Evolutionary conservation across 2,329 filamentous ascomycete species (phyloP).

Genomic region (Chaetomiaceae sp.): DNA sequence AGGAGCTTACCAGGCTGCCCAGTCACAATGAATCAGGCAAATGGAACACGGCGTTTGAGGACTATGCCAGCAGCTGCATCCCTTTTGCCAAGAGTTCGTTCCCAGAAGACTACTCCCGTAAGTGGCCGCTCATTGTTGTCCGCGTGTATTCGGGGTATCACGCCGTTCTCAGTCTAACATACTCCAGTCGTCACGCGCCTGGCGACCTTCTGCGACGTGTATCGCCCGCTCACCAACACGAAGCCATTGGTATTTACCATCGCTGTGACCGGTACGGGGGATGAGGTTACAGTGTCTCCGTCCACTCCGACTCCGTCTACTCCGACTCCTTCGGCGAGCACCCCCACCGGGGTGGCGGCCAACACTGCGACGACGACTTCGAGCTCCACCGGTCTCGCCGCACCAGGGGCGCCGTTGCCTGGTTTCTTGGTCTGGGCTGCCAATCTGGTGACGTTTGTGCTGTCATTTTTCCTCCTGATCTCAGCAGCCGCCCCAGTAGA

Average conservation of each 20-base stretch:
- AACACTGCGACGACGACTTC: background rate
- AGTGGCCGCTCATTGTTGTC: too few species aligned
- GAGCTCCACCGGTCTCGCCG: conserved; percentile 10
- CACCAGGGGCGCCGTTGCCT: background rate
- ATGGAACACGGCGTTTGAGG: conserved; percentile 25
- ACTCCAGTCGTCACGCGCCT: conserved; percentile 12
- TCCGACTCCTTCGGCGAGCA: background rate
- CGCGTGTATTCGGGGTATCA: too few species aligned
- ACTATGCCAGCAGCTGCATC: conserved; percentile 23
- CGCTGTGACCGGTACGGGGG: background rate
- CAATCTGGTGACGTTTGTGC: conserved; percentile 12
- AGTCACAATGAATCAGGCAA: conserved; percentile 19
- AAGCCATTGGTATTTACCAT: conserved; percentile 4
- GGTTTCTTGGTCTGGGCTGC: conserved; percentile 16
- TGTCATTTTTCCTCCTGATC: conserved; percentile 17
- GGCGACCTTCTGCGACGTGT: conserved; percentile 19
- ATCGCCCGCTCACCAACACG: background rate
- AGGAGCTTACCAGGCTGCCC: background rate
- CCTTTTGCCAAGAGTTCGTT: conserved; percentile 20
- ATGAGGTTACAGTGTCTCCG: background rate
- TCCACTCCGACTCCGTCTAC: too few species aligned
- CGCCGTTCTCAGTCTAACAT: too few species aligned
- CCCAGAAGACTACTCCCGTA: conserved; percentile 18
- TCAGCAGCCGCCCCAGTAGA: background rate
- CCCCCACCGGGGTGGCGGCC: background rate